Evolutionary conservation across 768 basidiomycete species (phyloP).

Genomic region (Terana coerulea): DNA sequence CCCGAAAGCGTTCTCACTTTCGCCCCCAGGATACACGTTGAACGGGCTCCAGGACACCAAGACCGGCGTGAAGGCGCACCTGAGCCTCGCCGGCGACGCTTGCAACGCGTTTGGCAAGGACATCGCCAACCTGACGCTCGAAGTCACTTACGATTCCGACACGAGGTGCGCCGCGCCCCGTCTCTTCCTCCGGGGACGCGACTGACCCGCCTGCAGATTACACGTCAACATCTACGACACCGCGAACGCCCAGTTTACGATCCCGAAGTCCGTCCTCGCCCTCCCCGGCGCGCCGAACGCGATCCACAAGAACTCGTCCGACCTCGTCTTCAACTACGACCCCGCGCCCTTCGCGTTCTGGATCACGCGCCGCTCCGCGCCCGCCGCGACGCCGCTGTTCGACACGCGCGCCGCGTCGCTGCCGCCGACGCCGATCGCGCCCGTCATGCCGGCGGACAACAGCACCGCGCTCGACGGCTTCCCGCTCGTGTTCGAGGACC

Average conservation of each 20-base stretch:
- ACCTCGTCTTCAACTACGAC: slow-evolving; percentile 68
- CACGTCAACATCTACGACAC: slow-evolving; percentile 69
- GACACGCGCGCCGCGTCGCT: slow-evolving; percentile 65
- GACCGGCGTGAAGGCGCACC: slow-evolving; percentile 50
- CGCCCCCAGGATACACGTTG: slow-evolving; percentile 52
- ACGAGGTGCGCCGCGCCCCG: slow-evolving; percentile 35
- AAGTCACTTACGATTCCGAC: slow-evolving; percentile 61
- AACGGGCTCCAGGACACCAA: slow-evolving; percentile 37
- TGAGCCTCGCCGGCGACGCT: slow-evolving; percentile 49
- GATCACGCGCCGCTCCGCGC: slow-evolving; percentile 64
- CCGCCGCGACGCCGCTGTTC: slow-evolving; percentile 53
- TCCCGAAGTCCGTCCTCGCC: slow-evolving; percentile 51
- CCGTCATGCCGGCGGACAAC: slow-evolving; percentile 47
- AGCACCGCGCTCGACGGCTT: slow-evolving; percentile 60
- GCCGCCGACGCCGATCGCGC: slow-evolving; percentile 54
- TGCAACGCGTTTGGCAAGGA: slow-evolving; percentile 69
- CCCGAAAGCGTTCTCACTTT: not conserved
- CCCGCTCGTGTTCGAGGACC: slow-evolving; percentile 74
- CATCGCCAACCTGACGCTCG: slow-evolving; percentile 52
- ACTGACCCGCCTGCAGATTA: slow-evolving; percentile 38
- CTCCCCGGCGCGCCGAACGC: slow-evolving; percentile 33
- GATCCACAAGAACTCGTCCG: slow-evolving; percentile 41
- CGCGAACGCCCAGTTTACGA: slow-evolving; percentile 56
- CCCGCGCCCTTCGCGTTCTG: slow-evolving; percentile 71
- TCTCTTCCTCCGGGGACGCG: not conserved